Conservation (phyloP, 2,329 filamentous ascomycete species). For the Verticillium nonalfalfae region DNA sequence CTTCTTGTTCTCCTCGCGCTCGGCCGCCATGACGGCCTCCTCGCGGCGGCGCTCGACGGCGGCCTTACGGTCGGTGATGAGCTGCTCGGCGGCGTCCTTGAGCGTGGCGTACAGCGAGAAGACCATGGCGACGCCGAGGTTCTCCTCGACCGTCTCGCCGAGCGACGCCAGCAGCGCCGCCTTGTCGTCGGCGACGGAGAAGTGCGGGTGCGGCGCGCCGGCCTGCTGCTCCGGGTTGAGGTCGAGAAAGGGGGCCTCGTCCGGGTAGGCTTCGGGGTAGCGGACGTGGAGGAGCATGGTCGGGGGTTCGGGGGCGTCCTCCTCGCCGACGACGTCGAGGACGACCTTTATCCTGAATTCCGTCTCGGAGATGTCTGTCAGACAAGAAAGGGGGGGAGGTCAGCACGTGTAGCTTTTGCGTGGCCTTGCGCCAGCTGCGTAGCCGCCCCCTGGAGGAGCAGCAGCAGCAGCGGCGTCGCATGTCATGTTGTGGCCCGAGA, state of each 20-base stretch:
- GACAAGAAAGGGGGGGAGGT: background rate
- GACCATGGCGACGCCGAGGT: conserved; percentile 94
- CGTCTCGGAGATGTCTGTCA: conserved; percentile 76
- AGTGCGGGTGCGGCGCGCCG: conserved; percentile 58
- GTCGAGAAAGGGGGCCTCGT: conserved; percentile 77
- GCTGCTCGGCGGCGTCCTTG: conserved; percentile 84
- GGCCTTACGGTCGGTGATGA: conserved; percentile 68
- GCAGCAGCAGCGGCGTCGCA: no score
- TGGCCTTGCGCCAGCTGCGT: no score
- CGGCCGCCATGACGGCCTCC: conserved; percentile 50
- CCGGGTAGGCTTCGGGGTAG: conserved; percentile 88
- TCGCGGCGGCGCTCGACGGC: conserved; percentile 53
- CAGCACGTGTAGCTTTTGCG: background rate
- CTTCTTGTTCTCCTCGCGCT: conserved; percentile 92
- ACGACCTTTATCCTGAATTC: conserved; percentile 81
- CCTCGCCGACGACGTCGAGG: conserved; percentile 69
- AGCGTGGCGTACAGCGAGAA: conserved; percentile 84
- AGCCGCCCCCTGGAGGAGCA: no score
- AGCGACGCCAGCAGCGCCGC: conserved; percentile 64
- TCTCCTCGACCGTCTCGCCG: conserved; percentile 76
- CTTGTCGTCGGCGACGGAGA: conserved; percentile 79
- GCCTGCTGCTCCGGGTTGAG: conserved; percentile 62
- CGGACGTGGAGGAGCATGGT: conserved; percentile 76
- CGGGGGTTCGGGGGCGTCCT: conserved; percentile 57
- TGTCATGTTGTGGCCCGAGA: background rate